Evolutionary conservation across 352 stramenopile genomes (phyloP).

Genomic region (Phytophthora macrochlamydospora): DNA sequence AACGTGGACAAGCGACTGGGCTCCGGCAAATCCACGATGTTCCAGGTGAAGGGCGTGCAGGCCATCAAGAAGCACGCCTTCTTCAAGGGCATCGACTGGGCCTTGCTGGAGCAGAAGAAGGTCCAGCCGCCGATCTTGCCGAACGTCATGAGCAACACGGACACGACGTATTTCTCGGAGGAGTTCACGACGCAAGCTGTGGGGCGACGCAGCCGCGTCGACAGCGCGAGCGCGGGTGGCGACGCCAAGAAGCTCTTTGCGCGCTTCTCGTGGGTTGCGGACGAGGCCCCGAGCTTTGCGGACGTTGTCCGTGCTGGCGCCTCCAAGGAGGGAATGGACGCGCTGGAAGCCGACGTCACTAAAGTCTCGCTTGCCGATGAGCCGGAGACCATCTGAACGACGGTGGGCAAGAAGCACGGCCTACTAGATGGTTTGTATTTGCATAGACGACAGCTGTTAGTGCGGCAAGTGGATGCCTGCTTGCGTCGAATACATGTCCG

Average conservation of each 20-base stretch:
- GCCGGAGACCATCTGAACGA: conserved; percentile 17
- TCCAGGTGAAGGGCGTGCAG: conserved; percentile 96
- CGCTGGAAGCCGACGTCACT: conserved; percentile 18
- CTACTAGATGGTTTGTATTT: conserved; percentile 26
- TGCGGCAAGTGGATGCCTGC: too few species aligned
- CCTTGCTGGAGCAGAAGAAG: conserved; percentile 91
- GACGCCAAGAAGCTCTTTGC: conserved; percentile 67
- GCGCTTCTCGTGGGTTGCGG: conserved; percentile 76
- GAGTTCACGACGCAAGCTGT: conserved; percentile 86
- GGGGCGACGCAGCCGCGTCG: conserved; percentile 55
- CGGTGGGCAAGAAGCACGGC: conserved; percentile 1
- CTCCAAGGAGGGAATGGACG: not conserved
- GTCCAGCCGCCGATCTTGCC: conserved; percentile 90
- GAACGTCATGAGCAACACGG: conserved; percentile 85
- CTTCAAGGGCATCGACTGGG: conserved; percentile 95
- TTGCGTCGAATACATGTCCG: too few species aligned
- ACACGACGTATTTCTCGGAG: conserved; percentile 95
- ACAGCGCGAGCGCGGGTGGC: conserved; percentile 25
- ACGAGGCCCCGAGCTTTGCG: conserved; percentile 62
- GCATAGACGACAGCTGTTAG: not conserved
- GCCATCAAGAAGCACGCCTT: conserved; percentile 96
- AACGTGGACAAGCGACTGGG: conserved; percentile 95
- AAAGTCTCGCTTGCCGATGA: conserved; percentile 24
- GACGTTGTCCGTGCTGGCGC: conserved; percentile 44
- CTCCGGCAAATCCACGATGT: conserved; percentile 95